Evolutionary conservation across 176 grass and related monocot species (phyloP).

Genomic region (Thalia dealbata): DNA sequence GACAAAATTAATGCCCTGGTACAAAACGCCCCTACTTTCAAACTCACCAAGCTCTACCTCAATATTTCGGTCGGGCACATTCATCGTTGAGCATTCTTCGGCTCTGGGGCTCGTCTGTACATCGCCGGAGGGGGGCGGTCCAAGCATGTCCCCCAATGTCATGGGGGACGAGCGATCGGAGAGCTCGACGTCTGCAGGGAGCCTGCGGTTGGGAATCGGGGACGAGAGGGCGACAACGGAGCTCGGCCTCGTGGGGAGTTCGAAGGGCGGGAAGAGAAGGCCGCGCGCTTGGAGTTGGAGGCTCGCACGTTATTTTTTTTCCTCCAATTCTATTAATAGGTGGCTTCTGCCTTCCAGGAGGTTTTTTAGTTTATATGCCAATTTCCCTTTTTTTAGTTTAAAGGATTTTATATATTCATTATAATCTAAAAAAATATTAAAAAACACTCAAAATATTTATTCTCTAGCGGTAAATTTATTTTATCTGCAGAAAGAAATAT

Average conservation of each 20-base stretch:
- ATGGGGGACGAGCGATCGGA: background rate
- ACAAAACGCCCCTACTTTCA: too few species aligned
- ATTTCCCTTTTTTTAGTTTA: too few species aligned
- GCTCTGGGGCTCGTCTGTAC: background rate
- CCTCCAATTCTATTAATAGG: background rate
- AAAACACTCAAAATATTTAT: too few species aligned
- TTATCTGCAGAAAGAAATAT: too few species aligned
- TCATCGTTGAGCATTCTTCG: background rate
- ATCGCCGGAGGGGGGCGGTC: background rate
- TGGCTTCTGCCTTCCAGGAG: too few species aligned
- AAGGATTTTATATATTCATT: too few species aligned
- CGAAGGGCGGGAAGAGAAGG: background rate
- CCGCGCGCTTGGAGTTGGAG: background rate
- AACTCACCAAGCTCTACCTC: constrained; percentile 1
- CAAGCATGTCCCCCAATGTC: background rate
- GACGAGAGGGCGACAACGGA: background rate
- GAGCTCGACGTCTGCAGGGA: background rate
- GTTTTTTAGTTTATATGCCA: too few species aligned
- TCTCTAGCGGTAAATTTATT: too few species aligned
- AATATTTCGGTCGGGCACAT: background rate
- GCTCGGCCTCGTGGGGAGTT: background rate
- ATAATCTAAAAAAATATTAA: too few species aligned
- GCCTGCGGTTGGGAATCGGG: background rate
- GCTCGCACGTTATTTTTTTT: background rate
- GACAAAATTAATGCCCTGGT: background rate